Conservation (phyloP, 2,329 filamentous ascomycete genomes). For the Alternaria sp. region DNA sequence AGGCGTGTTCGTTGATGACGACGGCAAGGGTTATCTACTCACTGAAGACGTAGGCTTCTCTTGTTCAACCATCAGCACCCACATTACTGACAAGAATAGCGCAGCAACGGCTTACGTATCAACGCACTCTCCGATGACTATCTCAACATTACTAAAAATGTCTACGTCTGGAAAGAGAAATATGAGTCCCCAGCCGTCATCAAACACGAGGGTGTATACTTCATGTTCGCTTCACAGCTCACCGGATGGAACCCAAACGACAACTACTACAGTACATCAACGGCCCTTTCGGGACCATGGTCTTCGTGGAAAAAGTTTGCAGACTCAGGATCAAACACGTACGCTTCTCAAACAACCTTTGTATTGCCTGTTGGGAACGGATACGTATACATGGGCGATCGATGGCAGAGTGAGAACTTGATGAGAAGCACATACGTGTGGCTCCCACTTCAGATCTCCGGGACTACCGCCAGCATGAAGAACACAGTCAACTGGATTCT, state of each 20-base stretch:
- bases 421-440: slow-evolving; percentile 70
- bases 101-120: slow-evolving; percentile 66
- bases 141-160: slow-evolving; percentile 58
- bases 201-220: slow-evolving; percentile 68
- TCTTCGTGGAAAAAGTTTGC: slow-evolving; percentile 67
- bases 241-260: slow-evolving; percentile 67
- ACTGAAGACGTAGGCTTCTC: slow-evolving; percentile 65
- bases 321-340: slow-evolving; percentile 65
- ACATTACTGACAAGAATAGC: slow-evolving; percentile 48
- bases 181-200: slow-evolving; percentile 70
- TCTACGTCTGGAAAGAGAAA: slow-evolving; percentile 62
- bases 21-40: slow-evolving; percentile 68
- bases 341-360: slow-evolving; percentile 67
- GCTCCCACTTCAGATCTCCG: slow-evolving; percentile 66
- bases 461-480: slow-evolving; percentile 59
- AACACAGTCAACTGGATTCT: slow-evolving; percentile 66
- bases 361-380: slow-evolving; percentile 59
- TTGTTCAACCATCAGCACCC: neutral
- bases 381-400: slow-evolving; percentile 71
- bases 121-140: slow-evolving; percentile 66
- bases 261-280: slow-evolving; percentile 69
- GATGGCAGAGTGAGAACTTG: slow-evolving; percentile 69
- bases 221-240: slow-evolving; percentile 67
- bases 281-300: slow-evolving; percentile 67
- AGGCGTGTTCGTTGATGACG: slow-evolving; percentile 68